A percentile compares a stretch with the other conserved stretches of the same genome.
phyloP scores from a whole-genome alignment of 2,329 filamentous ascomycete species.

The Davidsoniella australis region DNA sequence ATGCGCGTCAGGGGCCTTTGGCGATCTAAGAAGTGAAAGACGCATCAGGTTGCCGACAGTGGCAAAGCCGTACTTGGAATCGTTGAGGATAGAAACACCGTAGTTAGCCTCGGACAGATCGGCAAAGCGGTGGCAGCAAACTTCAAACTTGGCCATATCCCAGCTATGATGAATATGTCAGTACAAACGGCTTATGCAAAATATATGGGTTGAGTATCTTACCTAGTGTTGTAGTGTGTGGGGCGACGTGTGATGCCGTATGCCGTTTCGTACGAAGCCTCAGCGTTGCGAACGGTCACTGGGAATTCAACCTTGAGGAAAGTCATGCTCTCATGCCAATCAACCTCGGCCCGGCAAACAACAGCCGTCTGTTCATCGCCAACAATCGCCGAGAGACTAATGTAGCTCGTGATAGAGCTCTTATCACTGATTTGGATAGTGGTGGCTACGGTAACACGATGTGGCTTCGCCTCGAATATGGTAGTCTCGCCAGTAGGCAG shows the following conservation, averaged over 20 bases:
- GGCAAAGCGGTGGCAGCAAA: slow-evolving; percentile 88
- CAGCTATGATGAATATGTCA: slow-evolving; percentile 30
- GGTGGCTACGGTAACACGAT: slow-evolving; percentile 67
- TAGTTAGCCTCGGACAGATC: slow-evolving; percentile 79
- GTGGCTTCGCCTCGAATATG: slow-evolving; percentile 53
- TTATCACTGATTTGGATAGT: slow-evolving; percentile 75
- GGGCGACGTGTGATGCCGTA: slow-evolving; percentile 78
- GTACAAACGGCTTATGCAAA: not conserved
- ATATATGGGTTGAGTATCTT: not conserved
- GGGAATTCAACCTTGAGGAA: slow-evolving; percentile 99
- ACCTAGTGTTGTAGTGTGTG: slow-evolving; percentile 92
- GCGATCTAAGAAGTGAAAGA: slow-evolving; percentile 65
- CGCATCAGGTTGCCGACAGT: slow-evolving; percentile 81
- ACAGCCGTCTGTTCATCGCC: slow-evolving; percentile 21
- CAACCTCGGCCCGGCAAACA: slow-evolving; percentile 63
- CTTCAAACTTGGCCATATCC: slow-evolving; percentile 97
- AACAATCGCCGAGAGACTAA: slow-evolving; percentile 56
- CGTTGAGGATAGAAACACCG: slow-evolving; percentile 83
- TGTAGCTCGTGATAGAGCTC: slow-evolving; percentile 73
- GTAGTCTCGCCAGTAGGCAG: slow-evolving; percentile 50
- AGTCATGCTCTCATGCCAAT: slow-evolving; percentile 94
- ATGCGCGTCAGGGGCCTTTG: slow-evolving; percentile 83
- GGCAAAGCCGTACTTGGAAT: slow-evolving; percentile 92
- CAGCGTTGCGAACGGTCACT: slow-evolving; percentile 74
- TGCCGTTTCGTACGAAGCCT: slow-evolving; percentile 89